Percentiles rank a stretch among this genome's conserved stretches.
phyloP scores from a whole-genome alignment of 257 asterid species.

The Jaltomata sinuosa region DNA sequence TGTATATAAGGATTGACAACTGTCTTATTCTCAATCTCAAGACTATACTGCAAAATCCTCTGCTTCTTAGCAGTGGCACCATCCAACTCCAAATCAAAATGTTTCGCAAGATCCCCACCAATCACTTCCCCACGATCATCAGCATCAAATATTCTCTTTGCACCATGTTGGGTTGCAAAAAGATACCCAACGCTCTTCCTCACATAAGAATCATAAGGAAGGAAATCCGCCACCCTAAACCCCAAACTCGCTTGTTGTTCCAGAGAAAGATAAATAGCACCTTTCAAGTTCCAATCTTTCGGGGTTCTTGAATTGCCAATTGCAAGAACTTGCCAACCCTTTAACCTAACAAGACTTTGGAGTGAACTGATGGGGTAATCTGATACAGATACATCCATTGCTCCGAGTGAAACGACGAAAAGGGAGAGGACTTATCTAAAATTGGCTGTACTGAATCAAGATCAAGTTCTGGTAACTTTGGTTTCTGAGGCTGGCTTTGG shows the following conservation, averaged over 20 bases:
- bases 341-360: slow-evolving; percentile 37
- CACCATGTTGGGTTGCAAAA: slow-evolving; percentile 93
- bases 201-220: slow-evolving; percentile 91
- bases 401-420: slow-evolving; percentile 61
- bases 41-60: slow-evolving; percentile 77
- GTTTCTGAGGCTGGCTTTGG: slow-evolving; percentile 49
- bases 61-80: slow-evolving; percentile 78
- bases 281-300: slow-evolving; percentile 82
- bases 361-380: slow-evolving; percentile 73
- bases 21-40: slow-evolving; percentile 73
- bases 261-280: slow-evolving; percentile 69
- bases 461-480: slow-evolving; percentile 53
- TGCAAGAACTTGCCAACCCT: slow-evolving; percentile 95
- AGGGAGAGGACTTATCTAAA: slow-evolving; percentile 58
- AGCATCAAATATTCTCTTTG: slow-evolving; percentile 73
- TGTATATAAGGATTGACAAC: slow-evolving; percentile 91
- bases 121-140: slow-evolving; percentile 92
- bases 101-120: slow-evolving; percentile 72
- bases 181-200: slow-evolving; percentile 86
- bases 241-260: slow-evolving; percentile 83
- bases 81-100: slow-evolving; percentile 75
- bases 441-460: slow-evolving; percentile 56
- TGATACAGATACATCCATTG: slow-evolving; percentile 80
- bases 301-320: slow-evolving; percentile 88
- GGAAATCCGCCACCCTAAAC: slow-evolving; percentile 70